Conservation (phyloP, 2,329 filamentous ascomycete genomes). For the Calonectria pseudoturangicola region DNA sequence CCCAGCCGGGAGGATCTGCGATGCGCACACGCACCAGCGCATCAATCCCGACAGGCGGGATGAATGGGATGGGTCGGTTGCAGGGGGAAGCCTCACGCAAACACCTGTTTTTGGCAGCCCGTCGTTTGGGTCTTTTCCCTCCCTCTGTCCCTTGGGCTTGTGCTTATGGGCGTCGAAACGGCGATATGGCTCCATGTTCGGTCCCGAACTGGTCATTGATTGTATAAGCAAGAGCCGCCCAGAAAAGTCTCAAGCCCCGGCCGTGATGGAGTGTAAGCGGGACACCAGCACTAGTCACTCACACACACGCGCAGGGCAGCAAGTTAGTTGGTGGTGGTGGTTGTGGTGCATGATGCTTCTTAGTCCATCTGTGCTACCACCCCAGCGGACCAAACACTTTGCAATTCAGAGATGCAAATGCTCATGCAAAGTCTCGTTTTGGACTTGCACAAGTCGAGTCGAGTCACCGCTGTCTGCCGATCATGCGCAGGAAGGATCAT, state of each 20-base stretch:
- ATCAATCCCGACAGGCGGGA: background rate
- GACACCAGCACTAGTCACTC: constrained; percentile 13
- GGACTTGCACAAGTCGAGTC: background rate
- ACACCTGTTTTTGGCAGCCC: constrained; percentile 8
- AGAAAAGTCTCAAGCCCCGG: background rate
- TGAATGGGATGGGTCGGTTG: background rate
- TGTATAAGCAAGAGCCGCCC: constrained; percentile 8
- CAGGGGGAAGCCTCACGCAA: background rate
- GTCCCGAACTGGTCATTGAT: background rate
- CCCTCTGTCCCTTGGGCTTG: no score
- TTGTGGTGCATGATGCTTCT: background rate
- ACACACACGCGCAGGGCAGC: constrained; percentile 2
- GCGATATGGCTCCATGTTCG: background rate
- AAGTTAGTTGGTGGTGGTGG: background rate
- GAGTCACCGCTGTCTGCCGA: background rate
- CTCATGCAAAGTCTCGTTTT: background rate
- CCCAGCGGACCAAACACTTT: background rate
- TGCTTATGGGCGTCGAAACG: constrained; percentile 18
- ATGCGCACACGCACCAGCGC: constrained; percentile 26
- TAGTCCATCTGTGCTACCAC: background rate
- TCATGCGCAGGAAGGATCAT: background rate
- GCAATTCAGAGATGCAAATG: background rate
- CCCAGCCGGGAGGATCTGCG: constrained; percentile 32
- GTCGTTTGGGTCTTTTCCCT: background rate
- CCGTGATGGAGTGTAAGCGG: constrained; percentile 20